Evolutionary conservation across 2,329 filamentous ascomycete species (phyloP).

Genomic region (Pseudocercospora vitis): DNA sequence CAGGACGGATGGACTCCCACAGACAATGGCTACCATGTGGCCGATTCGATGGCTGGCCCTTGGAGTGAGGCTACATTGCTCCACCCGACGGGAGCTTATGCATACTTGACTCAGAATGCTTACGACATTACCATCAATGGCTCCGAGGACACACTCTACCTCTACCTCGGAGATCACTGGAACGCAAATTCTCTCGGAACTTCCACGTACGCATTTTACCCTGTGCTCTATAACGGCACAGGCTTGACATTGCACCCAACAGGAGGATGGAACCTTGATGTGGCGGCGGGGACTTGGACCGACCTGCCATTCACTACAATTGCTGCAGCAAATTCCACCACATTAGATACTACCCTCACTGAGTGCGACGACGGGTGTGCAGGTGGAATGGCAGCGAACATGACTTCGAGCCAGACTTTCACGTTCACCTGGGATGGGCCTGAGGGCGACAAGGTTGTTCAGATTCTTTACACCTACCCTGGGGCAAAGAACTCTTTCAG

Average conservation of each 20-base stretch:
- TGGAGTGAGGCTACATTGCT: constrained; percentile 64
- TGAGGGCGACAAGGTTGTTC: constrained; percentile 25
- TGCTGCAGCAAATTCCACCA: constrained; percentile 26
- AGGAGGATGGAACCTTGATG: constrained; percentile 31
- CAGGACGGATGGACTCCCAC: constrained; percentile 52
- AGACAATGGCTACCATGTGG: constrained; percentile 64
- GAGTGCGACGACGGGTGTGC: constrained; percentile 24
- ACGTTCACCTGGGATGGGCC: constrained; percentile 27
- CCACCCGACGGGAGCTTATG: constrained; percentile 57
- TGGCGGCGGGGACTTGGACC: constrained; percentile 26
- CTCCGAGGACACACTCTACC: constrained; percentile 39
- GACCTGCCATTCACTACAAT: constrained; percentile 27
- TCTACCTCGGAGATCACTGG: constrained; percentile 71
- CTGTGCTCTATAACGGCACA: constrained; percentile 25
- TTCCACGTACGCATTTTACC: constrained; percentile 32
- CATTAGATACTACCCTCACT: constrained; percentile 18
- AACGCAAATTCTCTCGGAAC: constrained; percentile 54
- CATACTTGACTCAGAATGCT: constrained; percentile 61
- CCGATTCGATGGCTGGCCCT: constrained; percentile 57
- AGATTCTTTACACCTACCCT: constrained; percentile 29
- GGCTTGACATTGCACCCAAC: constrained; percentile 27
- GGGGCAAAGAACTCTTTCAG: constrained; percentile 30
- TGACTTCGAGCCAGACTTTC: constrained; percentile 25
- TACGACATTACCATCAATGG: constrained; percentile 55
- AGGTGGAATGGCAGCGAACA: constrained; percentile 26